Evolutionary conservation across 352 stramenopile species (phyloP).

Genomic region (Phytophthora vignae): DNA sequence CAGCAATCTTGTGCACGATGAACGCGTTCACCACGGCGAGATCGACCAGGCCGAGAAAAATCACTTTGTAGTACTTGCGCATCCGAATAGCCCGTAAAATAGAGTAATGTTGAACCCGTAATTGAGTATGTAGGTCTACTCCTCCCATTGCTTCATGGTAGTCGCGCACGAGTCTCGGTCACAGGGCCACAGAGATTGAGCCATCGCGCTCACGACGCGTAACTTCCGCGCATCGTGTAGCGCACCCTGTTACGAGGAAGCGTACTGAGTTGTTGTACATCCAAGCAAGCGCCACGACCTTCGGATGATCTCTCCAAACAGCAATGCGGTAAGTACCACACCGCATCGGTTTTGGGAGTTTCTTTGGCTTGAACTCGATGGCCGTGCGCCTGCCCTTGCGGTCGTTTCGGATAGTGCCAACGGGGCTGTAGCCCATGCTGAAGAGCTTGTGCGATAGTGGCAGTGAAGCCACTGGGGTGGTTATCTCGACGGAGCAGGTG

Average conservation of each 20-base stretch:
- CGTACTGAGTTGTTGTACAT: background rate
- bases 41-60: slow-evolving; percentile 34
- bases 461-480: too few relatives aligned
- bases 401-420: slow-evolving; percentile 16
- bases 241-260: slow-evolving; percentile 10
- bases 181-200: background rate
- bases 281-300: background rate
- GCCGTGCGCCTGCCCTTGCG: background rate
- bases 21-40: slow-evolving; percentile 31
- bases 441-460: slow-evolving; percentile 18
- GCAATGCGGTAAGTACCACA: background rate
- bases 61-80: slow-evolving; percentile 32
- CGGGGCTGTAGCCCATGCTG: slow-evolving; percentile 6
- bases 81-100: background rate
- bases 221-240: slow-evolving; percentile 1
- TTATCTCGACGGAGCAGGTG: too few relatives aligned
- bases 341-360: background rate
- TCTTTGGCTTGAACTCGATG: background rate
- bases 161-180: slow-evolving; percentile 1
- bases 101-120: background rate
- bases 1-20: slow-evolving; percentile 21
- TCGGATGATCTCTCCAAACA: background rate
- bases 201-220: background rate
- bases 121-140: background rate
- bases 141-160: slow-evolving; percentile 3